Evolutionary conservation across 2,329 filamentous ascomycete species (phyloP), one percentile per base, ranked within the genome.

Genomic region (Aureobasidium mangrovei): DNA sequence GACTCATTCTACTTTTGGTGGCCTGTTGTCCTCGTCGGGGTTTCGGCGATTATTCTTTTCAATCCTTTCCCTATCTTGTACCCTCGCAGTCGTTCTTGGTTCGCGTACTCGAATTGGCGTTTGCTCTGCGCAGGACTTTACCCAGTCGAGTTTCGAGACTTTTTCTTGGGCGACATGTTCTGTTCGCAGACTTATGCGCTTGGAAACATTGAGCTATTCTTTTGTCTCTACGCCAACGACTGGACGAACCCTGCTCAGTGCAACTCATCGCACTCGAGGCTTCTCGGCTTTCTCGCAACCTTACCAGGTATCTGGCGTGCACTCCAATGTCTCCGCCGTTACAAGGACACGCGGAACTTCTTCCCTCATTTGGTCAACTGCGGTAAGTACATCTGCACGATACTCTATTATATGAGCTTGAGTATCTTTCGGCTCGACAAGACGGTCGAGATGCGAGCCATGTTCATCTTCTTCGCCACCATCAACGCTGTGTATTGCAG

Each of bases 81-180:
- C 63, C 80, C 88, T 63, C 79, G 81, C 60, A 88, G 86, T 62
- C 81, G 93, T 38, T 80, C 78, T 60, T 98, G 93, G 91, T 86
- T 95, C 67, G 76, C 87, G 29, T 91, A 91, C 68, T 90, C 89
- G n/a, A 84, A 91, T 72, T 94, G 87, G 80, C 87, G 93, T 57
- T 76, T 97, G 18, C 73, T 94, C 52, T 78, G 91, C 46, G 88
- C 91, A 10, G 91, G 91, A 3, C 68, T 95, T 24, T 96, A 94
- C 64, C 89, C 89, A 1, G 93, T 98, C 47, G 91, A 97, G 67
- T 98, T 97, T 68, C 82, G 91, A 56, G 93, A 98, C 70, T 97
- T 98, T 72, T 97, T 96, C 70, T 78, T 97, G 0, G 93, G 93
- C 51, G 93, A 98, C 67, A 96, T 97, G 77, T 95, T 95, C 69